These are phyloP conservation scores for Barnettozyma botsteinii DNA, from an alignment of 805 yeast genomes.

Conservation along the genomic window DNA sequence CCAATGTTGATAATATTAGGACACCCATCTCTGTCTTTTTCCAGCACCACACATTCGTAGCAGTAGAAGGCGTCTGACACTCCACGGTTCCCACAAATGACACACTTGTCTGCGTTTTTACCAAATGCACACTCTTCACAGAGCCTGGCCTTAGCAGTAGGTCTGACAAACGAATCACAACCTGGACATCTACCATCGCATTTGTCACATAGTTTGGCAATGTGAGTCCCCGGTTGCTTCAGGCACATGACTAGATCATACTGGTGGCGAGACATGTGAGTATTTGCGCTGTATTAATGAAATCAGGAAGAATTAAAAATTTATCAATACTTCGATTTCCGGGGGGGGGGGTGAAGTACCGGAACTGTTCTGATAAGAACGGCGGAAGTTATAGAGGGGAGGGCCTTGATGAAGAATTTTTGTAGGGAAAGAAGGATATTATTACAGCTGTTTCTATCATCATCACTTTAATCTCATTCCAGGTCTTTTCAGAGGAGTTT, in stretches of 20 bases:
- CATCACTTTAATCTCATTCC: too few species aligned
- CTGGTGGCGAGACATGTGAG: slow-evolving; percentile 82
- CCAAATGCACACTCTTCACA: slow-evolving; percentile 88
- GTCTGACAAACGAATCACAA: slow-evolving; percentile 81
- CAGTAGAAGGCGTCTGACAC: slow-evolving; percentile 76
- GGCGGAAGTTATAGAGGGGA: too few species aligned
- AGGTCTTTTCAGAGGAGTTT: too few species aligned
- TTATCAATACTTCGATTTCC: too few species aligned
- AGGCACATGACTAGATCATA: slow-evolving; percentile 77
- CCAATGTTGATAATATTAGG: slow-evolving; percentile 82
- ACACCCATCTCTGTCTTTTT: slow-evolving; percentile 87
- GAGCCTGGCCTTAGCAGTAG: slow-evolving; percentile 57
- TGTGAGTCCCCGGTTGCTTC: slow-evolving; percentile 72
- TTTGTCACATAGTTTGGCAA: slow-evolving; percentile 70
- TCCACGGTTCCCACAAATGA: slow-evolving; percentile 69
- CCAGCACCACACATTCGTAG: slow-evolving; percentile 72
- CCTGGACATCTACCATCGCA: slow-evolving; percentile 92
- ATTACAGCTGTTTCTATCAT: too few species aligned
- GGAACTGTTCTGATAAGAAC: too few species aligned
- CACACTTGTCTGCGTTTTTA: slow-evolving; percentile 55
- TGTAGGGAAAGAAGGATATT: too few species aligned
- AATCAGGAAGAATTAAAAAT: too few species aligned
- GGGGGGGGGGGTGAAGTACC: too few species aligned
- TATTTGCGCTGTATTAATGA: too few species aligned
- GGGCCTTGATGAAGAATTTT: too few species aligned